Base-by-base conservation (phyloP, 75 land plant genomes). In the Ceratopteris richardii region DNA sequence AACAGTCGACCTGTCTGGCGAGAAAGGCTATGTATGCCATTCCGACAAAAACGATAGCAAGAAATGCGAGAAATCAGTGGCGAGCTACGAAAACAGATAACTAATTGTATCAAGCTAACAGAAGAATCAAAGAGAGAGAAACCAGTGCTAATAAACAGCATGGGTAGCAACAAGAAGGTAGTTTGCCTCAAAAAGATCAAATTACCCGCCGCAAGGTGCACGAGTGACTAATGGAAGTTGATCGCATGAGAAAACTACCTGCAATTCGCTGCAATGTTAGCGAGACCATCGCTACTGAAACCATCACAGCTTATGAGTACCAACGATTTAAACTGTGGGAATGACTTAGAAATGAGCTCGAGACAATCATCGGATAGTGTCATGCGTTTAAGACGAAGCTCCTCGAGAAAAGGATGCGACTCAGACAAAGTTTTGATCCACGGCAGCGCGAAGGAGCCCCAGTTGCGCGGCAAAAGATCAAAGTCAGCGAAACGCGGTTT, bases 371-470 rank as follows among this genome's bases (percentile, higher is more conserved):
- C 84, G 0, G 61, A 56, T 6, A 82, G 68, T 22, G 74, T 67
- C 84, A 82, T 74, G 44, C 84, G 61, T 63, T 82, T 82, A 6
- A 82, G 66, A 57, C 77, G 52, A 11, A 82, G 80, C 72, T 77
- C 85, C 63, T 82, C 77, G 11, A 82, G 57, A 9, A 57, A 66
- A n/a, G 75, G 58, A 0, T 69, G 81, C 33, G 74, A 21, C 28
- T 64, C 61, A 25, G 54, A 46, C 22, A 61, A n/a, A n/a, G 7
- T 16, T 7, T 5, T 3, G 43, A 76, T 23, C 85, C 80, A 82
- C 0, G 85, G 81, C 1, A 58, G 13, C 3, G 77, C 55, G 31
- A 37, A 20, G 14, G 75, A 80, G 12, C 85, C 85, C 85, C 85
- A 82, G 29, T 77, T 73, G 19, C 41, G 42, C 1, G 85, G 85